Evolutionary conservation across 1,284 basidiomycete species (phyloP), one percentile per base, ranked within the genome.

Genomic region (Cutaneotrichosporon cutaneum): DNA sequence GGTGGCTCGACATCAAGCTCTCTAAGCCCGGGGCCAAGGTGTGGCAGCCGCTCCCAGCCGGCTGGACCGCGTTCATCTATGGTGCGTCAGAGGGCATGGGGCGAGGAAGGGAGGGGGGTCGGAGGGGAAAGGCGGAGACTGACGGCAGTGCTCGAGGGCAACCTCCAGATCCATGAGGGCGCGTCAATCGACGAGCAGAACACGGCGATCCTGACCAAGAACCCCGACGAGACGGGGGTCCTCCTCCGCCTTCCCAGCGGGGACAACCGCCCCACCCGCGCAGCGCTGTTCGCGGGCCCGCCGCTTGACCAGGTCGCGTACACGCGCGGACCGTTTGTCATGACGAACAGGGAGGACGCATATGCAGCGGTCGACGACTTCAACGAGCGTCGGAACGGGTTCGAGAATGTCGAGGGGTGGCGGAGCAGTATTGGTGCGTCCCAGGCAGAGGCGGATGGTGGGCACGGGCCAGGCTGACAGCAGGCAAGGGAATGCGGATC

Each of bases 391-490:
- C 80, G 73, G 65, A 96, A 97, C 74, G 94, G 94, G 0, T 97
- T 97, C 74, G 94, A 98, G 80, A 88, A 88, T 55, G 92, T 92
- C 0, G 87, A 88, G 60, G 86, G 83, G 5, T 97, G 94, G 94
- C 85, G 88, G 80, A 92, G 89, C 70, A 83, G 88, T 75, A 94
- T 95, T 72, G 92, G 84, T 5, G 57, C 24, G 54, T 45, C 7
- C 13, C 9, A 18, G 22, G 8, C 4, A 9, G 7, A 11, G 7
- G 44, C 18, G 16, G 7, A n/a, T n/a, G n/a, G n/a, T n/a, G n/a
- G n/a, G n/a, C n/a, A n/a, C n/a, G n/a, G n/a, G n/a, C n/a, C n/a
- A n/a, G 6, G 32, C 47, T 57, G 56, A 57, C 33, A 33, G 22
- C 32, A 56, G 42, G 27, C 8, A 26, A 11, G 22, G 47, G 32